Conservation (phyloP, 768 basidiomycete species). For the Leucocoprinus sp. region DNA sequence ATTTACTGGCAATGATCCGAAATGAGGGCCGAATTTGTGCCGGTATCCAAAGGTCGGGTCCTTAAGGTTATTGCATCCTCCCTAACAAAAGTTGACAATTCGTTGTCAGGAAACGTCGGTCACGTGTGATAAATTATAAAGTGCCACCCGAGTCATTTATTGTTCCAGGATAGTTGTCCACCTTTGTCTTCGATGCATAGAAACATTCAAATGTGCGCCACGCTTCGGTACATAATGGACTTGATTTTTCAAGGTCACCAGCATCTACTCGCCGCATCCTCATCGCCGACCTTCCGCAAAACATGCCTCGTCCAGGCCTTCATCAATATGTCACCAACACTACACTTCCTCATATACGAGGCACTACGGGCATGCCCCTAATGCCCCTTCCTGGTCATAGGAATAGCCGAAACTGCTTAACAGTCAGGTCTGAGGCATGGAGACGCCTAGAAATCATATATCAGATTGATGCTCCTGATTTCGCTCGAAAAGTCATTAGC, state of each 20-base stretch:
- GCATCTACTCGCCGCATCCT: not conserved
- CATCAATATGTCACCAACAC: constrained; percentile 39
- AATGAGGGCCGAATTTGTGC: too few species aligned
- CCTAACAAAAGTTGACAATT: too few species aligned
- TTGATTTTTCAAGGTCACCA: not conserved
- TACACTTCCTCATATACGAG: constrained; percentile 33
- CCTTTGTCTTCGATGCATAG: too few species aligned
- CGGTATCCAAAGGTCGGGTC: too few species aligned
- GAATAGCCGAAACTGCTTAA: constrained; percentile 36
- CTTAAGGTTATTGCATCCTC: too few species aligned
- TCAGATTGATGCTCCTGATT: constrained; percentile 20
- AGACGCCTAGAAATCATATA: constrained; percentile 45
- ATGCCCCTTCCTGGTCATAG: constrained; percentile 34
- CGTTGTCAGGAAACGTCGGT: too few species aligned
- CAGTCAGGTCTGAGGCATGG: constrained; percentile 37
- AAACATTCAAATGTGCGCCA: too few species aligned
- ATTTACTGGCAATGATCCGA: too few species aligned
- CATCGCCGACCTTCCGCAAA: not conserved
- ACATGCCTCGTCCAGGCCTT: constrained; percentile 28
- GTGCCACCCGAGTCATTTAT: too few species aligned
- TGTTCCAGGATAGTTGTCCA: too few species aligned
- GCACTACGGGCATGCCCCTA: constrained; percentile 21
- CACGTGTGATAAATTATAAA: too few species aligned
- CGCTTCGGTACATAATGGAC: constrained; percentile 4
- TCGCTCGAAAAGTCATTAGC: not conserved